Percentiles rank a stretch among this genome's conserved stretches.
Evolutionary conservation across 2,329 filamentous ascomycete genomes (phyloP).

Genomic region (Aspergillus alliaceus): DNA sequence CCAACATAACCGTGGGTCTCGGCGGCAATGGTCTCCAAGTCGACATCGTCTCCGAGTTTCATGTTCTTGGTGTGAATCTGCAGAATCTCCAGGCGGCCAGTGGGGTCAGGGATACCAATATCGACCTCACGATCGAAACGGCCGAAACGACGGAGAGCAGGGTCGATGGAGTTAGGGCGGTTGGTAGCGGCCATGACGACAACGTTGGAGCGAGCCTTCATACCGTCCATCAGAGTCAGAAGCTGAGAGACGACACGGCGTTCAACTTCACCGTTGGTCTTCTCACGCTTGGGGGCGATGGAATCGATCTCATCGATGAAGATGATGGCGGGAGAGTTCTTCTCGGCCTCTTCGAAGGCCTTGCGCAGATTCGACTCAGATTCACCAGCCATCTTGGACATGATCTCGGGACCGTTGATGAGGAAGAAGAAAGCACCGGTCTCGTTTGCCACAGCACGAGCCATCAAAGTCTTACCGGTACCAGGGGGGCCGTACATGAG

Average conservation of each 20-base stretch:
- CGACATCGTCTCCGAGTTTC: slow-evolving; percentile 96
- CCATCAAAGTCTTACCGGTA: slow-evolving; percentile 99
- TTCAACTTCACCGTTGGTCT: slow-evolving; percentile 99
- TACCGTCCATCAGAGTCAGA: slow-evolving; percentile 96
- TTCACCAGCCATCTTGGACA: slow-evolving; percentile 99
- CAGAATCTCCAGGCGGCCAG: slow-evolving; percentile 96
- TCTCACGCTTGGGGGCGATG: slow-evolving; percentile 98
- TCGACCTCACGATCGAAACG: slow-evolving; percentile 99
- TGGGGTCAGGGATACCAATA: slow-evolving; percentile 96
- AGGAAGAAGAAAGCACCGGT: slow-evolving; percentile 99
- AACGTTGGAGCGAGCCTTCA: slow-evolving; percentile 98
- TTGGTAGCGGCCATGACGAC: slow-evolving; percentile 99
- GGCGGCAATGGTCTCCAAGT: slow-evolving; percentile 91
- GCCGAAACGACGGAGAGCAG: slow-evolving; percentile 93
- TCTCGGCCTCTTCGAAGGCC: slow-evolving; percentile 99
- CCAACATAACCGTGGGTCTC: slow-evolving; percentile 99
- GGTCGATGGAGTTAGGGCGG: slow-evolving; percentile 97
- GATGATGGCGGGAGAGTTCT: slow-evolving; percentile 98
- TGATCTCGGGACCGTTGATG: slow-evolving; percentile 99
- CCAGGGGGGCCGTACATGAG: slow-evolving; percentile 94
- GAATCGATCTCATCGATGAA: slow-evolving; percentile 99
- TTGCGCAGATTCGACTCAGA: slow-evolving; percentile 97
- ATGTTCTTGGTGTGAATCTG: slow-evolving; percentile 99
- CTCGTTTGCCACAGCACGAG: slow-evolving; percentile 96
- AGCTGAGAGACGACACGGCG: slow-evolving; percentile 97